A percentile compares a stretch with the other conserved stretches of the same genome.
Evolutionary conservation across 352 stramenopile genomes (phyloP).

Genomic region (Globisporangium emineosum): DNA sequence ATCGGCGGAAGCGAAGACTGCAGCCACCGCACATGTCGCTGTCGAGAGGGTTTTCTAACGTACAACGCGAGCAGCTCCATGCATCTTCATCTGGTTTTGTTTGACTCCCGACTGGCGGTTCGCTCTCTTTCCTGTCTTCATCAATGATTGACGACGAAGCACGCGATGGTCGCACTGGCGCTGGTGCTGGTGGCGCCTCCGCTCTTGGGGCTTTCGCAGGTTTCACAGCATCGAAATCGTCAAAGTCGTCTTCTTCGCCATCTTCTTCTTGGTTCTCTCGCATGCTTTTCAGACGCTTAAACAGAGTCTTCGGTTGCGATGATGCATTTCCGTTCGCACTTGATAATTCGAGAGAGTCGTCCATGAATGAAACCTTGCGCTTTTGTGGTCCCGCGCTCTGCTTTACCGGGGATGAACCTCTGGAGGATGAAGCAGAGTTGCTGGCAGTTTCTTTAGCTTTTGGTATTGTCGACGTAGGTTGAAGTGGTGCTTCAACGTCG

Average conservation of each 20-base stretch:
- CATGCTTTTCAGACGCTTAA: conserved; percentile 27
- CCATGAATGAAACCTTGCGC: conserved; percentile 17
- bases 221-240: not conserved
- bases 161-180: not conserved
- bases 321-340: not conserved
- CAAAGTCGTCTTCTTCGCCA: conserved; percentile 22
- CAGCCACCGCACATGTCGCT: conserved; percentile 65
- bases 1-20: conserved; percentile 62
- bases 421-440: not conserved
- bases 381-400: conserved; percentile 3
- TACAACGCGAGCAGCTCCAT: conserved; percentile 81
- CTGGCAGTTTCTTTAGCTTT: not conserved
- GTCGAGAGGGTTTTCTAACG: conserved; percentile 59
- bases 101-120: conserved; percentile 20
- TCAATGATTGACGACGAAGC: conserved; percentile 20
- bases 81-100: conserved; percentile 15
- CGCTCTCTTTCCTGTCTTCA: conserved; percentile 47
- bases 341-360: not conserved
- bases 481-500: conserved; percentile 11
- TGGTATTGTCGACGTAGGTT: conserved; percentile 1
- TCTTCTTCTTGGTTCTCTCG: conserved; percentile 21
- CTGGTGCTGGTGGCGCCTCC: not conserved
- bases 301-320: conserved; percentile 19
- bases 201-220: not conserved
- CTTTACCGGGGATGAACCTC: not conserved